Evolutionary conservation across 1,139 yeast genomes (phyloP), one percentile per base, ranked within the genome.

Genomic region (Debaryomyces subglobosus): DNA sequence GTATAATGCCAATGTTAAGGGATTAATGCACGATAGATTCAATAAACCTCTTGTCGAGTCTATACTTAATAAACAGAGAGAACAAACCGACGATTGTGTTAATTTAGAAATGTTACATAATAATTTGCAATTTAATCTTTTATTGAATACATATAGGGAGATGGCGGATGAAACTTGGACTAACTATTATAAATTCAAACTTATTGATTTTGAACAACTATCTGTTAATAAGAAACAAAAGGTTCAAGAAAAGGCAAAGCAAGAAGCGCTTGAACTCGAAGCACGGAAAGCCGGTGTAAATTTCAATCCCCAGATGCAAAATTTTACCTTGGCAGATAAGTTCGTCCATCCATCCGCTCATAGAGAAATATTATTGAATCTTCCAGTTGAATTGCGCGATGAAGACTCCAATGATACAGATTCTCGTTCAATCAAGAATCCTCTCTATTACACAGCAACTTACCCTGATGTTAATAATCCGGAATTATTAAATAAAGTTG

Each of bases 101-200:
- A 76, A 76, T 53, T 53, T 76, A 49, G 81, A 76, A 56, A 72
- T 76, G 73, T 58, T 76, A 24, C 81, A 76, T 53, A 75, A 72
- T 50, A 71, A 68, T 45, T 63, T 71, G 30, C 78, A 74, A 51
- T 76, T 71, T 55, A 76, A 76, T 52, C 55, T 75, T 23, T 62
- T 76, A 45, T 55, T 71, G 12, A 76, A 76, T 53, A 64, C 78
- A 5, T 76, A 74, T 55, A 59, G 81, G 43, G 72, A 67, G 32
- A 69, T 76, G 43, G 61, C 78, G 0, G 63, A 60, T 12, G 74
- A 72, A 25, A 74, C 78, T 0, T 74, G 79, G 80, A 52, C 58
- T 13, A 61, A 64, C 33, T 76, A 73, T 56, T 76, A 65, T 56
- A 63, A 66, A 43, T 76, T 74, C 55, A 74, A 73, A 50, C 52